Conservation (phyloP, 805 yeast species). For the Wickerhamomyces canadensis region DNA sequence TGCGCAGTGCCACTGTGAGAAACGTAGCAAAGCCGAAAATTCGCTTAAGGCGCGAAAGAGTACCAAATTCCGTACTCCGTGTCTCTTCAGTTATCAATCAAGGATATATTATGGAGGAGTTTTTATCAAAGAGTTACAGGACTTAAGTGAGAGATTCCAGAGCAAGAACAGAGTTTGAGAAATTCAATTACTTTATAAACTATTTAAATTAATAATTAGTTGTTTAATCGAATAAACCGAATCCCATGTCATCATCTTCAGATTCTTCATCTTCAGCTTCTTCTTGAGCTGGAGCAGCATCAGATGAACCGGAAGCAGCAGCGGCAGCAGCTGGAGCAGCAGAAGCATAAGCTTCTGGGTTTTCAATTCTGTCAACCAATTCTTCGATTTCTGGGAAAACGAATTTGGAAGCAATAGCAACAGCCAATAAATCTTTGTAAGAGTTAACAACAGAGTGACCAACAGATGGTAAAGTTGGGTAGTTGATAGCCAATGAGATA, state of each 20-base stretch:
- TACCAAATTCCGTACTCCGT: no score
- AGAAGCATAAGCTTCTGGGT: slow-evolving; percentile 99
- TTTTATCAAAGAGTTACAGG: no score
- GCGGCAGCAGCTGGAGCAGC: slow-evolving; percentile 98
- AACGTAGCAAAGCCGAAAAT: no score
- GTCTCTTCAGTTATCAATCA: no score
- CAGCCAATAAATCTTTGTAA: slow-evolving; percentile 97
- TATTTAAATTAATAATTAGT: slow-evolving; percentile 10
- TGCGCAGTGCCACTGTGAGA: no score
- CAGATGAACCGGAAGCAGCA: slow-evolving; percentile 52
- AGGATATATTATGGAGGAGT: no score
- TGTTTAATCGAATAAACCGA: slow-evolving; percentile 95
- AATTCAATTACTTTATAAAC: neutral
- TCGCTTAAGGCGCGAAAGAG: no score
- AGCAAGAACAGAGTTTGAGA: neutral
- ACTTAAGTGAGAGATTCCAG: no score
- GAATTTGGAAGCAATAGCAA: slow-evolving; percentile 98
- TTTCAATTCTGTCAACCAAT: slow-evolving; percentile 98
- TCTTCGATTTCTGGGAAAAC: slow-evolving; percentile 99
- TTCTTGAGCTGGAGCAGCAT: slow-evolving; percentile 65
- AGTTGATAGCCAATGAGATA: slow-evolving; percentile 93
- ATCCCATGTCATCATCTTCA: slow-evolving; percentile 90
- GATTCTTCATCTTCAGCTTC: slow-evolving; percentile 65
- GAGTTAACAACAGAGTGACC: slow-evolving; percentile 98
- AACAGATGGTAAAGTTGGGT: slow-evolving; percentile 99